Conservation (phyloP, 2,329 filamentous ascomycete species). For the Aspergillus texensis region DNA sequence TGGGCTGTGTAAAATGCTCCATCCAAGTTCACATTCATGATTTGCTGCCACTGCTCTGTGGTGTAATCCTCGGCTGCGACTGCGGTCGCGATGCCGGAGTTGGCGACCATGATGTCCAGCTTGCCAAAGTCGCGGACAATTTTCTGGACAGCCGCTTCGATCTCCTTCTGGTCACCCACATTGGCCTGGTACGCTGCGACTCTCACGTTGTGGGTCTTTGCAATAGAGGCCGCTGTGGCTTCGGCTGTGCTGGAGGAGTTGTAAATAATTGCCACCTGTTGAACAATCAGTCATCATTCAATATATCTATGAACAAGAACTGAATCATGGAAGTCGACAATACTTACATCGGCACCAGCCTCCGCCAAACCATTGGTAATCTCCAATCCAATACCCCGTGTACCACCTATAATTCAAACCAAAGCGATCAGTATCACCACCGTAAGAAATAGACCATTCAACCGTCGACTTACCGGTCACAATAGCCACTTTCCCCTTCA, state of each 20-base stretch:
- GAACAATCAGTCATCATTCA: neutral
- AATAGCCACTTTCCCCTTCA: slow-evolving; percentile 31
- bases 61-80: slow-evolving; percentile 44
- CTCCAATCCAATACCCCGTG: slow-evolving; percentile 42
- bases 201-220: slow-evolving; percentile 28
- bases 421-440: neutral
- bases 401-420: slow-evolving; percentile 26
- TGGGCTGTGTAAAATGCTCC: slow-evolving; percentile 44
- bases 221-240: slow-evolving; percentile 29
- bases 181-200: slow-evolving; percentile 40
- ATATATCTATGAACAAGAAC: neutral
- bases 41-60: slow-evolving; percentile 42
- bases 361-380: slow-evolving; percentile 44
- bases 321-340: neutral
- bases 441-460: neutral
- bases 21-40: slow-evolving; percentile 43
- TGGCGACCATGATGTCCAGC: slow-evolving; percentile 52
- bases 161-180: slow-evolving; percentile 32
- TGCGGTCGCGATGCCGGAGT: slow-evolving; percentile 40
- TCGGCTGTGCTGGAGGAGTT: slow-evolving; percentile 31
- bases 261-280: slow-evolving; percentile 37
- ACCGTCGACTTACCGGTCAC: slow-evolving; percentile 22
- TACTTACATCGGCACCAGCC: slow-evolving; percentile 40
- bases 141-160: slow-evolving; percentile 35
- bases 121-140: slow-evolving; percentile 46